Evolutionary conservation across 495 filamentous ascomycete species (phyloP).

Genomic region (Staphylotrichum longicolle): DNA sequence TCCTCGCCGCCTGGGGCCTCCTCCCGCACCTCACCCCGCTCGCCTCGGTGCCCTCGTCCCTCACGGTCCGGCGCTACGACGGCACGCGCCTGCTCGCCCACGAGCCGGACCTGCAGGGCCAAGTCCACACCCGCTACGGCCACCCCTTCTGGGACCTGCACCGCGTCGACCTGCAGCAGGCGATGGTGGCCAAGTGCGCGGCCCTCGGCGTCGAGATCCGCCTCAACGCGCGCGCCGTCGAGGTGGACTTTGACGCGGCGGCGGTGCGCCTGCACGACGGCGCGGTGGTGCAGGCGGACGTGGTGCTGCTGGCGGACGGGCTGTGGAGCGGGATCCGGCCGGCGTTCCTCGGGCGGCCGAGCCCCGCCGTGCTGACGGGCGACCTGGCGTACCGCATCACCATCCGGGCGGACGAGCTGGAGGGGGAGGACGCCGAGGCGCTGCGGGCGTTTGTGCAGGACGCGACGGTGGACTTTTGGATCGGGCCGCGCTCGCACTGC

Average conservation of each 20-base stretch:
- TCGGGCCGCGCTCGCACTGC: constrained; percentile 58
- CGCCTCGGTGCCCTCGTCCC: constrained; percentile 51
- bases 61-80: constrained; percentile 59
- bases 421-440: constrained; percentile 44
- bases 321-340: constrained; percentile 51
- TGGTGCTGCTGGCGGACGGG: constrained; percentile 57
- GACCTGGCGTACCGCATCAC: constrained; percentile 62
- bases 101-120: constrained; percentile 47
- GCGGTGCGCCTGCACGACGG: constrained; percentile 40
- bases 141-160: constrained; percentile 56
- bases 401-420: constrained; percentile 49
- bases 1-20: constrained; percentile 52
- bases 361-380: constrained; percentile 52
- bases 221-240: constrained; percentile 37
- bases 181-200: constrained; percentile 40
- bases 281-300: constrained; percentile 42
- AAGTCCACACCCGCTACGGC: constrained; percentile 44
- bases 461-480: constrained; percentile 67
- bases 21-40: constrained; percentile 43
- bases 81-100: constrained; percentile 54
- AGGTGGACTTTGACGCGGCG: constrained; percentile 41
- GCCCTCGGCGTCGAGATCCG: constrained; percentile 44
- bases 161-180: constrained; percentile 53
- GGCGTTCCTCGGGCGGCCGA: constrained; percentile 42
- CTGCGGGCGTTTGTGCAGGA: constrained; percentile 46